Evolutionary conservation across 495 filamentous ascomycete genomes (phyloP).

Genomic region (Glonium stellatum): DNA sequence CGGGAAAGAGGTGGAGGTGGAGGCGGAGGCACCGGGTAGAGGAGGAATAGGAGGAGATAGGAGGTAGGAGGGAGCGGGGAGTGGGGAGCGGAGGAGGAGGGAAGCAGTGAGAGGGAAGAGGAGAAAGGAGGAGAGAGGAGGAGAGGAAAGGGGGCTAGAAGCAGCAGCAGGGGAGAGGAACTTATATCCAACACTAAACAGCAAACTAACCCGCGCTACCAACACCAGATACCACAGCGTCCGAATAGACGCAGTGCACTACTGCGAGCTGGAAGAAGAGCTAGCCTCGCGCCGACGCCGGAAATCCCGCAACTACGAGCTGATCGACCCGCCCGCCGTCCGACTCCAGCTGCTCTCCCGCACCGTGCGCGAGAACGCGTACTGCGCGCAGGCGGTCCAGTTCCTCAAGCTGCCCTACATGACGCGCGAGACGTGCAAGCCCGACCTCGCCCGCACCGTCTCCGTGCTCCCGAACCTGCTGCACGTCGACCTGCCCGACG

Average conservation of each 20-base stretch:
- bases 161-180: no score
- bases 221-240: constrained; percentile 72
- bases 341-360: constrained; percentile 73
- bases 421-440: constrained; percentile 80
- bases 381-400: constrained; percentile 58
- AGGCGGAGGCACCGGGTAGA: no score
- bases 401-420: constrained; percentile 93
- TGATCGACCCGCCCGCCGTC: constrained; percentile 67
- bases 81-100: no score
- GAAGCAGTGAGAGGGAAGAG: no score
- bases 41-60: no score
- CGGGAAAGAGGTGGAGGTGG: no score
- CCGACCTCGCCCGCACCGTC: constrained; percentile 76
- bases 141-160: no score
- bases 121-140: no score
- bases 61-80: no score
- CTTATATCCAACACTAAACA: no score
- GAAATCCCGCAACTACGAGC: constrained; percentile 64
- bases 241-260: constrained; percentile 90
- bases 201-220: no score
- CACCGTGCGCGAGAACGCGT: constrained; percentile 66
- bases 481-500: constrained; percentile 88
- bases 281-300: constrained; percentile 70
- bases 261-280: constrained; percentile 78
- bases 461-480: constrained; percentile 77